Percentiles rank a stretch among this genome's conserved stretches.
These are phyloP conservation scores for Abortiporus biennis DNA, from an alignment of 1,284 basidiomycete species.

Conservation along the genomic window DNA sequence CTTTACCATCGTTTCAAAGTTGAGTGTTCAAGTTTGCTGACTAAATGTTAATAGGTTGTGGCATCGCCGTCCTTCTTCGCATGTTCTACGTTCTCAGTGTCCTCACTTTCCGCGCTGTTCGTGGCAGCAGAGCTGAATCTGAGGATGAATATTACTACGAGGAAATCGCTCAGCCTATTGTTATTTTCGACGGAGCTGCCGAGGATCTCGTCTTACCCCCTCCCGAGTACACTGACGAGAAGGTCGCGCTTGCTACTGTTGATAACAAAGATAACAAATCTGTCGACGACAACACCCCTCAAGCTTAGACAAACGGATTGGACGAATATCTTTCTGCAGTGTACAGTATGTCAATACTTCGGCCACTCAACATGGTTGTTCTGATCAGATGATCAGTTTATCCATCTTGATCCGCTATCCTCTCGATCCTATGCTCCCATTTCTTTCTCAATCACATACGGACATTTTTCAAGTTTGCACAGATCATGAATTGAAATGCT, in stretches of 20 bases:
- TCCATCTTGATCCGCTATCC: no score
- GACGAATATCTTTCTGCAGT: no score
- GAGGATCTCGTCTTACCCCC: slow-evolving; percentile 34
- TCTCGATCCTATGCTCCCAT: no score
- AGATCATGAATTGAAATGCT: no score
- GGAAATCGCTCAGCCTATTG: slow-evolving; percentile 20
- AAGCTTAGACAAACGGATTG: no score
- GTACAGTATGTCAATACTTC: no score
- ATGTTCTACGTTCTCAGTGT: slow-evolving; percentile 70
- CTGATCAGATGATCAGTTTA: no score
- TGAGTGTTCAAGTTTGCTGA: background rate
- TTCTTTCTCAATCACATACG: no score
- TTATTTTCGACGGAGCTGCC: slow-evolving; percentile 24
- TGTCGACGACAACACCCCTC: no score
- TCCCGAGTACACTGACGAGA: slow-evolving; percentile 49
- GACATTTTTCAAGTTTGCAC: no score
- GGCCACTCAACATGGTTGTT: no score
- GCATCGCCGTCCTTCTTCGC: slow-evolving; percentile 70
- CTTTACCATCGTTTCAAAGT: slow-evolving; percentile 1
- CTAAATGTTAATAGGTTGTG: slow-evolving; percentile 45
- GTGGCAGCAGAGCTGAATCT: slow-evolving; percentile 21
- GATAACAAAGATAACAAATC: slow-evolving; percentile 21
- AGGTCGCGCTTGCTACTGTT: slow-evolving; percentile 22
- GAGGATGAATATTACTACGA: slow-evolving; percentile 24
- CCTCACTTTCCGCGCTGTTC: slow-evolving; percentile 49